These are phyloP conservation scores for Myrmaecium sp. DNA, from an alignment of 2,329 filamentous ascomycete genomes.

Conservation along the genomic window DNA sequence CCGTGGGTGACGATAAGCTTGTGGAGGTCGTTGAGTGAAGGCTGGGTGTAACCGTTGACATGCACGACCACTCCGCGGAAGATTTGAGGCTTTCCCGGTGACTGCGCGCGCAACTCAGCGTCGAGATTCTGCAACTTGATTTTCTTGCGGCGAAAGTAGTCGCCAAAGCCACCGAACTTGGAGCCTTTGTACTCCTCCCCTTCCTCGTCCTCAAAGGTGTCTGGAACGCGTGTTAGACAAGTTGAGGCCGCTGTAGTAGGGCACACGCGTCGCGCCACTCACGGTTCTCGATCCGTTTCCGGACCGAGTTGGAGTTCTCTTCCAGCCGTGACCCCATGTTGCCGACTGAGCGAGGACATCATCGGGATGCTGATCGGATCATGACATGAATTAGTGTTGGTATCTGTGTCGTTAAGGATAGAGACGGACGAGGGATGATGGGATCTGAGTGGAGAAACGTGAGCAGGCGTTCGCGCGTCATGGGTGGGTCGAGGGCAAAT, in stretches of 20 bases:
- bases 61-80: slow-evolving; percentile 85
- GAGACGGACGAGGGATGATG: neutral
- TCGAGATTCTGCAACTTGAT: slow-evolving; percentile 94
- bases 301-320: slow-evolving; percentile 39
- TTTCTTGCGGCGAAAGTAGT: slow-evolving; percentile 93
- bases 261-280: slow-evolving; percentile 7
- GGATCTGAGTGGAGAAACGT: no score
- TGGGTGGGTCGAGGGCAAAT: no score
- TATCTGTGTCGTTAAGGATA: neutral
- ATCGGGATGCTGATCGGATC: slow-evolving; percentile 2
- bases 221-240: slow-evolving; percentile 12
- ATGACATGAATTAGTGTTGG: no score
- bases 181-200: slow-evolving; percentile 87
- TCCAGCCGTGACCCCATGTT: slow-evolving; percentile 47
- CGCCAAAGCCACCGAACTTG: slow-evolving; percentile 71
- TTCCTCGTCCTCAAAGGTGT: slow-evolving; percentile 62
- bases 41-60: slow-evolving; percentile 92
- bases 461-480: no score
- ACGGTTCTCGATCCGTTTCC: slow-evolving; percentile 46
- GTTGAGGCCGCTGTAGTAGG: neutral
- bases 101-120: slow-evolving; percentile 54
- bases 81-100: slow-evolving; percentile 57
- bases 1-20: slow-evolving; percentile 78
- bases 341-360: neutral
- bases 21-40: slow-evolving; percentile 77